phyloP scores from a whole-genome alignment of 1,139 yeast genomes.

The Diutina pseudorugosa region DNA sequence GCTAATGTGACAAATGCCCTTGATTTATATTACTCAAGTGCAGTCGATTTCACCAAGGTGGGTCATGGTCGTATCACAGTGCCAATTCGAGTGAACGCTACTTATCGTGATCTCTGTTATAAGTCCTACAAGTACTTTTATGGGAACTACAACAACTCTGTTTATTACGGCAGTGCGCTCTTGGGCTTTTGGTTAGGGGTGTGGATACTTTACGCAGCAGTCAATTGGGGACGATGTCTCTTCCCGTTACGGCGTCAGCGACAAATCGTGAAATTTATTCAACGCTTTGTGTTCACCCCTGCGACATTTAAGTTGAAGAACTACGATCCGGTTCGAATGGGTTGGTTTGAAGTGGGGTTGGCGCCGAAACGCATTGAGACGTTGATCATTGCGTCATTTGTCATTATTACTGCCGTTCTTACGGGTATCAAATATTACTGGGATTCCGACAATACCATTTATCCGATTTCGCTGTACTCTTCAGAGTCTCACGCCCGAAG shows the following conservation, averaged over 20 bases:
- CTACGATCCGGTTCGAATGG: neutral
- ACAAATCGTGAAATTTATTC: neutral
- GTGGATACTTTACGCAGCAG: neutral
- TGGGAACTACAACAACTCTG: neutral
- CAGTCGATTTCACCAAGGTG: neutral
- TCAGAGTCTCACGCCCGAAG: neutral
- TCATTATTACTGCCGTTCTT: neutral
- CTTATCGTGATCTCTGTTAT: neutral
- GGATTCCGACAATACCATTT: neutral
- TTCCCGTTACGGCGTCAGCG: neutral
- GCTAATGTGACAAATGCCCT: neutral
- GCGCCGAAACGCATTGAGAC: neutral
- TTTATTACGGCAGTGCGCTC: neutral
- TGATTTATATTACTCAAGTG: neutral
- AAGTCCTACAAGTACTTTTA: neutral
- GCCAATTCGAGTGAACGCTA: neutral
- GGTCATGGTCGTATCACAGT: neutral
- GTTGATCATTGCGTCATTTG: neutral
- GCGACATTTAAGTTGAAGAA: neutral
- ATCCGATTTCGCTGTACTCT: too few relatives aligned
- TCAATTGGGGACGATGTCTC: neutral
- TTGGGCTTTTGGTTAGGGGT: neutral
- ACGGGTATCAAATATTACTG: neutral
- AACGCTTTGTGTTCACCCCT: neutral
- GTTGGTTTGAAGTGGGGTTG: neutral